Conservation (phyloP, 2,329 filamentous ascomycete species). For the Venturia carpophila region DNA sequence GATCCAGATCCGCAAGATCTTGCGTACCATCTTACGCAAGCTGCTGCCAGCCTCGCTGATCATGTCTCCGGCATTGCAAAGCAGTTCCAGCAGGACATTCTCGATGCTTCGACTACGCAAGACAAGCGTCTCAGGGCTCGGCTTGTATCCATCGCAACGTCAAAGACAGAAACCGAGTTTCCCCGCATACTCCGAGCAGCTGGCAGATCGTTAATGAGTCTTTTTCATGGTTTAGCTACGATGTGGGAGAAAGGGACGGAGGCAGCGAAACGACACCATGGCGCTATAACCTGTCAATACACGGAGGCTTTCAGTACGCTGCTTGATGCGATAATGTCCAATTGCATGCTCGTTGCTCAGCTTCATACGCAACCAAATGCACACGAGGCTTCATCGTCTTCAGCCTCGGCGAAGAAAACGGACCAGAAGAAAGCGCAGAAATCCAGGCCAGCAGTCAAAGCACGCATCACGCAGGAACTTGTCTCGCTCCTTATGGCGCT, state of each 20-base stretch:
- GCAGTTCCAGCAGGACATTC: conserved; percentile 19
- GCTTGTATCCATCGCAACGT: background rate
- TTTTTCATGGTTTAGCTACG: conserved; percentile 14
- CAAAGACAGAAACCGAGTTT: conserved; percentile 8
- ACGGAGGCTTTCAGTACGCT: conserved; percentile 16
- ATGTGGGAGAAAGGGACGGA: conserved; percentile 14
- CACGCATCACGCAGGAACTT: conserved; percentile 14
- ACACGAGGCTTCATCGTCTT: background rate
- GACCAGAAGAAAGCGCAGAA: conserved; percentile 3
- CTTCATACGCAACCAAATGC: background rate
- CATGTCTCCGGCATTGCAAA: conserved; percentile 4
- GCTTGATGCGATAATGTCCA: background rate
- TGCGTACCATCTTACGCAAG: conserved; percentile 25
- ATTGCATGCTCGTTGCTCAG: background rate
- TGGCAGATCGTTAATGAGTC: conserved; percentile 15
- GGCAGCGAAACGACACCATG: conserved; percentile 19
- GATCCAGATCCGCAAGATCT: conserved; percentile 22
- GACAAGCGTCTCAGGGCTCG: conserved; percentile 23
- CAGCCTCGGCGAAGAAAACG: background rate
- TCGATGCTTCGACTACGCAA: conserved; percentile 17
- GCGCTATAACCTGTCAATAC: conserved; percentile 25
- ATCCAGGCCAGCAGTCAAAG: background rate
- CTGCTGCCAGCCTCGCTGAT: conserved; percentile 23
- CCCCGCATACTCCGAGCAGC: conserved; percentile 6
- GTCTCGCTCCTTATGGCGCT: conserved; percentile 13